phyloP scores from a whole-genome alignment of 1,284 basidiomycete genomes.

The Sanghuangporus sanghuang region DNA sequence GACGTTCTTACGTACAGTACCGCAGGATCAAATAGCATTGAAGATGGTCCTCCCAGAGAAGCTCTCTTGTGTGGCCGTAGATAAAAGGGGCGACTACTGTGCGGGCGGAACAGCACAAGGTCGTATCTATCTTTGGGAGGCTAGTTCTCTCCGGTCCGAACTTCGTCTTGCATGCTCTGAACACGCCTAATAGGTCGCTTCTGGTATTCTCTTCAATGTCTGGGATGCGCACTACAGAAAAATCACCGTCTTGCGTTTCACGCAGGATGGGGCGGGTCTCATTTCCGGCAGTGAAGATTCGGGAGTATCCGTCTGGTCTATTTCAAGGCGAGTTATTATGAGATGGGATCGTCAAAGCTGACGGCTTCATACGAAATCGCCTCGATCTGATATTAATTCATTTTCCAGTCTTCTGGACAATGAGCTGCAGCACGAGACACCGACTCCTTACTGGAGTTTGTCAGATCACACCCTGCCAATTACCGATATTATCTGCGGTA shows the following conservation, averaged over 20 bases:
- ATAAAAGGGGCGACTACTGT: slow-evolving; percentile 69
- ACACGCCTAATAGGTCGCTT: slow-evolving; percentile 60
- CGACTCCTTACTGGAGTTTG: slow-evolving; percentile 75
- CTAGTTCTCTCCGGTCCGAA: slow-evolving; percentile 30
- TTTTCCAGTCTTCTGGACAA: slow-evolving; percentile 52
- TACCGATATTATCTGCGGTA: slow-evolving; percentile 75
- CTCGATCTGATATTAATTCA: slow-evolving; percentile 22
- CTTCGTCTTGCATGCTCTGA: slow-evolving; percentile 15
- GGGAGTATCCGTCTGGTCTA: slow-evolving; percentile 82
- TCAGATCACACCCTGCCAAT: slow-evolving; percentile 91
- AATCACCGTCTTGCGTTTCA: slow-evolving; percentile 80
- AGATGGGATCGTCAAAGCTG: neutral
- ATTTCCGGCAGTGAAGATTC: slow-evolving; percentile 89
- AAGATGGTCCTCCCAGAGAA: slow-evolving; percentile 91
- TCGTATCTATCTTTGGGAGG: slow-evolving; percentile 95
- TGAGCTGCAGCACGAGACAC: slow-evolving; percentile 60
- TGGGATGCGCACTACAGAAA: slow-evolving; percentile 96
- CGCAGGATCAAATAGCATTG: slow-evolving; percentile 79
- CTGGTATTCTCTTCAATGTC: slow-evolving; percentile 82
- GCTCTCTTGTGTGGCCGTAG: slow-evolving; percentile 73
- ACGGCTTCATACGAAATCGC: slow-evolving; percentile 20
- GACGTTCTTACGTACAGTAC: slow-evolving; percentile 5
- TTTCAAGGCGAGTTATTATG: slow-evolving; percentile 61
- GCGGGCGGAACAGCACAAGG: slow-evolving; percentile 88
- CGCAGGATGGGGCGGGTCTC: slow-evolving; percentile 73